Conservation (phyloP, 306 rosid species). For the Begonia loranthoides region DNA sequence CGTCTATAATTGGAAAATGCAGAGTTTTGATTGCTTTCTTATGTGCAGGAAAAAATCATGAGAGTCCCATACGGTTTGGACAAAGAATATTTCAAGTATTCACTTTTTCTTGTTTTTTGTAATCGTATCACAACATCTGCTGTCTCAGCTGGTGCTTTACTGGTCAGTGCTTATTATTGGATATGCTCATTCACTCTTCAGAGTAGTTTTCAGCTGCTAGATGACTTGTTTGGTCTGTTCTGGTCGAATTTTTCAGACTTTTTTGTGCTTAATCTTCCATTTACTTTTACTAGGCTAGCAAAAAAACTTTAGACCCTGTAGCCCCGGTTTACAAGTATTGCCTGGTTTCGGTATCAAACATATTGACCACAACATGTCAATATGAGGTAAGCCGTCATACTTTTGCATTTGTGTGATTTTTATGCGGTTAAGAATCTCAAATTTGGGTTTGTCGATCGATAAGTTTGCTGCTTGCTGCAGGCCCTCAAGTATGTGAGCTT, state of each 20-base stretch:
- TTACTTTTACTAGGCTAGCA: conserved; percentile 43
- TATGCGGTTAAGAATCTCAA: neutral
- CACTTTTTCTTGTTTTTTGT: conserved; percentile 88
- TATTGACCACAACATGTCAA: conserved; percentile 90
- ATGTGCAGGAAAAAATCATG: conserved; percentile 92
- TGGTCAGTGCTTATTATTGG: conserved; percentile 30
- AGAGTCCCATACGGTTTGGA: conserved; percentile 75
- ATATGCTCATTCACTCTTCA: neutral
- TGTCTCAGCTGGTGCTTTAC: conserved; percentile 69
- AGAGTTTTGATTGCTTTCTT: conserved; percentile 2
- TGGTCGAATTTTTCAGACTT: neutral
- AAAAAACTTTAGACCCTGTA: conserved; percentile 59
- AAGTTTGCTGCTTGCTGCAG: conserved; percentile 21
- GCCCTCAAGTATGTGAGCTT: conserved; percentile 97
- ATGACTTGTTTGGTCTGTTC: neutral
- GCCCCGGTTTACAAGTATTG: conserved; percentile 85
- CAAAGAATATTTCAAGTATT: conserved; percentile 59
- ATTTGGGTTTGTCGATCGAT: too few species aligned
- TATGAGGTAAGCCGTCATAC: conserved; percentile 51
- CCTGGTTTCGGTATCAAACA: conserved; percentile 69
- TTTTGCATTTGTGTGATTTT: neutral
- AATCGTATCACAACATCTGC: conserved; percentile 89
- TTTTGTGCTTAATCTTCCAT: neutral
- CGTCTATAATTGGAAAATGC: neutral
- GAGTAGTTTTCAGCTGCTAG: neutral